These are phyloP conservation scores for Neofusicoccum ribis DNA, from an alignment of 2,329 filamentous ascomycete species.

Conservation along the genomic window DNA sequence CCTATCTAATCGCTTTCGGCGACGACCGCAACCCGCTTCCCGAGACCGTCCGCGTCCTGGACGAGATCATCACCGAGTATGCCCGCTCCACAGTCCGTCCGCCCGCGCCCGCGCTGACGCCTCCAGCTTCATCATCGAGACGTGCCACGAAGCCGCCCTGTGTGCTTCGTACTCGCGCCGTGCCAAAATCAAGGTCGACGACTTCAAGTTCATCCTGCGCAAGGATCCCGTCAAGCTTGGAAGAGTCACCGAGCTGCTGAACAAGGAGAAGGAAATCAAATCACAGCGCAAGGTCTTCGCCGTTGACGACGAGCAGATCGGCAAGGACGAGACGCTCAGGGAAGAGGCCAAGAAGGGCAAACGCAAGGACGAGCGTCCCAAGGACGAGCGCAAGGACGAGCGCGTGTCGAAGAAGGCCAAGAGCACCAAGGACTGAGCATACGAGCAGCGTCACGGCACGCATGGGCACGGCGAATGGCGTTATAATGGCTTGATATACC, in stretches of 20 bases:
- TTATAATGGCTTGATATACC: constrained; percentile 14
- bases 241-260: constrained; percentile 83
- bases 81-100: not conserved
- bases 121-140: constrained; percentile 77
- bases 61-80: constrained; percentile 87
- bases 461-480: constrained; percentile 5
- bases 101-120: not conserved
- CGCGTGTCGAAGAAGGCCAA: constrained; percentile 30
- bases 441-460: not conserved
- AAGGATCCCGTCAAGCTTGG: constrained; percentile 84
- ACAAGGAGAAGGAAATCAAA: constrained; percentile 85
- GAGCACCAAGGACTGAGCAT: constrained; percentile 12
- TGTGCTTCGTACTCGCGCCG: constrained; percentile 83
- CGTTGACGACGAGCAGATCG: constrained; percentile 64
- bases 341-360: constrained; percentile 45
- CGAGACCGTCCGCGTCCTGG: constrained; percentile 81
- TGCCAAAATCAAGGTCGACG: constrained; percentile 96
- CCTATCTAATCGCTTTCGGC: constrained; percentile 77
- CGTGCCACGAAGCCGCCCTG: constrained; percentile 85
- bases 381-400: constrained; percentile 30
- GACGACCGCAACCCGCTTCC: constrained; percentile 76
- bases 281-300: constrained; percentile 75
- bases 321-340: constrained; percentile 51
- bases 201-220: constrained; percentile 92
- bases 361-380: constrained; percentile 38